Conservation (phyloP, 2,329 filamentous ascomycete genomes). For the Ustulina deusta region DNA sequence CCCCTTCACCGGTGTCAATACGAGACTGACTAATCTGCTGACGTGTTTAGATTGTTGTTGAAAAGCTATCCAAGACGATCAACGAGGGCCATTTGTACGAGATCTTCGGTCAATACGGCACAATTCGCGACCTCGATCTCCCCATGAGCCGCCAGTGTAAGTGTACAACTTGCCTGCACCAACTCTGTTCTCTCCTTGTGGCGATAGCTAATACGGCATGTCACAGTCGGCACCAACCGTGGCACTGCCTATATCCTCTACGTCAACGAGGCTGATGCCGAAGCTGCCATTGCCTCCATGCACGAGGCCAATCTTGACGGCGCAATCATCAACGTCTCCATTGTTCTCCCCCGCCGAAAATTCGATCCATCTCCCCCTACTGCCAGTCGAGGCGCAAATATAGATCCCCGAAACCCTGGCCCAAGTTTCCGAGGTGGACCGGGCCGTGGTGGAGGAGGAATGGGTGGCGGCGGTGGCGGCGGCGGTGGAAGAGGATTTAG, state of each 20-base stretch:
- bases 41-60: conserved; percentile 82
- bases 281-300: conserved; percentile 94
- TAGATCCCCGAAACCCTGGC: conserved; percentile 65
- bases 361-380: conserved; percentile 84
- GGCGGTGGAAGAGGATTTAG: conserved; percentile 50
- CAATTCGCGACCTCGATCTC: conserved; percentile 87
- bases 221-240: conserved; percentile 83
- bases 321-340: conserved; percentile 84
- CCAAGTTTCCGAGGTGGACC: conserved; percentile 49
- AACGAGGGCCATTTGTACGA: conserved; percentile 88
- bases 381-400: conserved; percentile 71
- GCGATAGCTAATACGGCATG: conserved; percentile 18
- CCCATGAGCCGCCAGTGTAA: conserved; percentile 88
- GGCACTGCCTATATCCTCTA: conserved; percentile 95
- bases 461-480: conserved; percentile 53
- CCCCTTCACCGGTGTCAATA: neutral
- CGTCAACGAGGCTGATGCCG: conserved; percentile 79
- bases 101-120: conserved; percentile 90
- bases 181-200: conserved; percentile 1
- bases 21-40: conserved; percentile 14
- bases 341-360: conserved; percentile 85
- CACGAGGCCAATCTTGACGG: conserved; percentile 96
- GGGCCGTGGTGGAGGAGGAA: conserved; percentile 48
- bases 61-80: conserved; percentile 95
- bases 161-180: neutral